A percentile compares a stretch with the other conserved stretches of the same genome.
These are phyloP conservation scores for Sordaria brevicollis DNA, from an alignment of 495 filamentous ascomycete species.

Conservation along the genomic window DNA sequence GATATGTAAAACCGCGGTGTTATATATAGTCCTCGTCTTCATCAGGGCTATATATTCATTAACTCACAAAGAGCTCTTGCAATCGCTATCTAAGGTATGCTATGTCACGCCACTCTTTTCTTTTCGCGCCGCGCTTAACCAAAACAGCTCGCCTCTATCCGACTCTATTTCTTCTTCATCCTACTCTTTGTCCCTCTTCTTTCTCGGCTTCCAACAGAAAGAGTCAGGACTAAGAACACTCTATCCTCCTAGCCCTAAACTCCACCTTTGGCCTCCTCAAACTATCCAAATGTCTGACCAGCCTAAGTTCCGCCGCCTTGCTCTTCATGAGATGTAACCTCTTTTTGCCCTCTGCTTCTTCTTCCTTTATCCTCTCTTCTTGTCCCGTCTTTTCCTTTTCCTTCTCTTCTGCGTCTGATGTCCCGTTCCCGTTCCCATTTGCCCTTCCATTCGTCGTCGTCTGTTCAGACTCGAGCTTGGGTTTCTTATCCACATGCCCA, in stretches of 20 bases:
- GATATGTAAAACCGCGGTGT: neutral
- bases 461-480: slow-evolving; percentile 1
- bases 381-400: slow-evolving; percentile 1
- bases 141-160: neutral
- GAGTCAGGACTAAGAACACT: neutral
- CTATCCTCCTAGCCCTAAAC: slow-evolving; percentile 45
- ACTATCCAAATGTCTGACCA: slow-evolving; percentile 60
- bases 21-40: neutral
- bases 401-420: slow-evolving; percentile 9
- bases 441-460: no score
- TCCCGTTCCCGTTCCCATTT: neutral
- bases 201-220: neutral
- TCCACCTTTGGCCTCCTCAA: slow-evolving; percentile 51
- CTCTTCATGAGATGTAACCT: slow-evolving; percentile 54
- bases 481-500: slow-evolving; percentile 31
- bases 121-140: neutral
- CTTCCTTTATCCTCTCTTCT: slow-evolving; percentile 25
- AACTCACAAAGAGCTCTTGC: neutral
- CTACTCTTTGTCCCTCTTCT: neutral
- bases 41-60: neutral
- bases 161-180: neutral
- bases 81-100: no score
- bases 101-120: neutral
- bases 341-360: slow-evolving; percentile 41
- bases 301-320: slow-evolving; percentile 69